These are phyloP conservation scores for Paecilomyces formosus DNA, from an alignment of 2,329 filamentous ascomycete genomes.

Conservation along the genomic window DNA sequence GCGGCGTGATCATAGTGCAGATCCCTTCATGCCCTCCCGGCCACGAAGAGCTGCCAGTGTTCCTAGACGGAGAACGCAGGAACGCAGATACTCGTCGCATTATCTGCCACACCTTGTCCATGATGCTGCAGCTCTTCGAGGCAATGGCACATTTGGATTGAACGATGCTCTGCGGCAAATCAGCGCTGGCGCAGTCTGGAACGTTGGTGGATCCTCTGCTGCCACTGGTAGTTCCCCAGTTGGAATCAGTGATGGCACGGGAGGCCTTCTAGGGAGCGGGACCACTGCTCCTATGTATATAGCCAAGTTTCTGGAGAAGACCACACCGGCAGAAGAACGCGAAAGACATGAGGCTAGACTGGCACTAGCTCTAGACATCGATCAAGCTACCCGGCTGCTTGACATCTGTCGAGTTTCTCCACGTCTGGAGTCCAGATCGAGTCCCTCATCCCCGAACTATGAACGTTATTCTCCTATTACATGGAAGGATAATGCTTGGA, in stretches of 20 bases:
- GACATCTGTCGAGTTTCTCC: constrained; percentile 36
- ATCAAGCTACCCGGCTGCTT: constrained; percentile 61
- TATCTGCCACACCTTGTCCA: constrained; percentile 28
- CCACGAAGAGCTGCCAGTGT: constrained; percentile 14
- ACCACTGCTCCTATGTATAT: constrained; percentile 62
- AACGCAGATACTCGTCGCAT: constrained; percentile 16
- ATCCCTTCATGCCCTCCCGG: constrained; percentile 47
- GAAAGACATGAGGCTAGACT: constrained; percentile 67
- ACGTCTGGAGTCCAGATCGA: constrained; percentile 14
- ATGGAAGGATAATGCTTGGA: constrained; percentile 36
- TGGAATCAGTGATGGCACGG: constrained; percentile 54
- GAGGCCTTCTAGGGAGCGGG: constrained; percentile 58
- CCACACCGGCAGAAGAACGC: constrained; percentile 51
- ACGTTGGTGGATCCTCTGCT: constrained; percentile 63
- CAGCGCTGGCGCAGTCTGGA: constrained; percentile 67
- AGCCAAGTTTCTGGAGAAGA: constrained; percentile 47
- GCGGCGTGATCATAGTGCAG: constrained; percentile 34
- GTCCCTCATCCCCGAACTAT: constrained; percentile 17
- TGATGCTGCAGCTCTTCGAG: constrained; percentile 12
- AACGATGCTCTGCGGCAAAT: constrained; percentile 38
- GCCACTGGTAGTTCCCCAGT: constrained; percentile 37
- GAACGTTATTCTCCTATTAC: constrained; percentile 24
- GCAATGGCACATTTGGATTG: constrained; percentile 3
- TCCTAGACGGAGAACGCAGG: constrained; percentile 5
- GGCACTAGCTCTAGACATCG: constrained; percentile 72